Evolutionary conservation across 495 filamentous ascomycete genomes (phyloP).

Genomic region (Darksidea phi): DNA sequence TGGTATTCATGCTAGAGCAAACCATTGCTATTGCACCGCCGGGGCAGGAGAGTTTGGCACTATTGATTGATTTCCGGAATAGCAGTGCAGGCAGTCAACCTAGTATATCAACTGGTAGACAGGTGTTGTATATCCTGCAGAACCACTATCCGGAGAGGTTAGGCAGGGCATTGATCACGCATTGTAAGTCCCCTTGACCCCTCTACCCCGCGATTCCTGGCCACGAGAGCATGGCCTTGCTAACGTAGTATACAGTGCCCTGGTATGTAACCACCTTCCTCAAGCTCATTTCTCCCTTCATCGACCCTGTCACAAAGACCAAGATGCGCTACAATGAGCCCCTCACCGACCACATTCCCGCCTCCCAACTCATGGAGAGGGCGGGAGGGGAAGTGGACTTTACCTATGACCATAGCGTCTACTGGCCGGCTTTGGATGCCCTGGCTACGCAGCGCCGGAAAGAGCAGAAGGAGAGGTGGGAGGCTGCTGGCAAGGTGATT

Average conservation of each 20-base stretch:
- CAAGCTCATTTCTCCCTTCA: slow-evolving; percentile 92
- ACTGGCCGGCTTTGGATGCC: slow-evolving; percentile 82
- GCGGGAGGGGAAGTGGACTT: slow-evolving; percentile 70
- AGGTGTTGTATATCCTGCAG: slow-evolving; percentile 83
- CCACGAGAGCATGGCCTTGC: neutral
- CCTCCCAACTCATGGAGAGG: slow-evolving; percentile 71
- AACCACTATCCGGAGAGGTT: slow-evolving; percentile 91
- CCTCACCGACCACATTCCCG: slow-evolving; percentile 70
- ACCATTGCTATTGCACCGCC: slow-evolving; percentile 83
- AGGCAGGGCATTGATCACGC: slow-evolving; percentile 83
- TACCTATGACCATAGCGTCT: slow-evolving; percentile 78
- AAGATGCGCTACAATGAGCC: slow-evolving; percentile 97
- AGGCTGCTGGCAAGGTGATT: slow-evolving; percentile 70
- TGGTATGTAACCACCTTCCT: slow-evolving; percentile 89
- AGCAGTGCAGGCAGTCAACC: slow-evolving; percentile 73
- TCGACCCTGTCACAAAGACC: slow-evolving; percentile 84
- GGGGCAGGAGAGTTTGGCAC: slow-evolving; percentile 77
- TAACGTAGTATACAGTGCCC: slow-evolving; percentile 60
- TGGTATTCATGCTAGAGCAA: slow-evolving; percentile 93
- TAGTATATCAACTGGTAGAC: slow-evolving; percentile 68
- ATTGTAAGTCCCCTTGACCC: slow-evolving; percentile 57
- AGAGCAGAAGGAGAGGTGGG: slow-evolving; percentile 67
- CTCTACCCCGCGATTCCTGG: neutral
- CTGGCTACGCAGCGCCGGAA: slow-evolving; percentile 62
- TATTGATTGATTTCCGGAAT: slow-evolving; percentile 87